Evolutionary conservation across 768 basidiomycete genomes (phyloP), one percentile per base, ranked within the genome.

Genomic region (Lentinus brumalis): DNA sequence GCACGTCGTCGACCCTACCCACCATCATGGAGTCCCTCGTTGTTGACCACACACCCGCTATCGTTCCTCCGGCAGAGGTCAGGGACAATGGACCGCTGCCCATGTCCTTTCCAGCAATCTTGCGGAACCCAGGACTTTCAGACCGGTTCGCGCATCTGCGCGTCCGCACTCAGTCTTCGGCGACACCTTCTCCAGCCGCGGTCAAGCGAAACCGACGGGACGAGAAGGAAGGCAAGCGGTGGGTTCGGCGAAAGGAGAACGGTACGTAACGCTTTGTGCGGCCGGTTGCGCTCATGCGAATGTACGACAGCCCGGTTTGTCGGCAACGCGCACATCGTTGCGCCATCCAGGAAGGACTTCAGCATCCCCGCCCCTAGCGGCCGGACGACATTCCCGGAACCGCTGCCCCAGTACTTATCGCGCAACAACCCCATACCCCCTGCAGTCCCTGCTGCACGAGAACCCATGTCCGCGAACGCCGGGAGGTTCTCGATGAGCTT

Each of bases 201-300:
- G 40, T 60, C 29, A 84, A 76, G 74, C 84, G 81, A 67, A 78
- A 75, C 41, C 70, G 65, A 58, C 76, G 86, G 54, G 81, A 82
- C 57, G 85, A 86, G 52, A 86, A 84, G 53, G 88, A 91, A 63
- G 92, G 92, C 39, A 92, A 89, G 72, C 86, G 89, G 38, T 91
- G 87, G 86, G 73, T 85, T 5, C 76, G 89, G 64, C 82, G 92
- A 18, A 89, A 85, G 67, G 90, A 92, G 66, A 93, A 93, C 56
- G 86, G 91, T 91, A 50, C 53, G 81, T 73, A 50, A 45, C 18
- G 47, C 38, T 26, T 10, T 40, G 30, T 7, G 12, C 32, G 14
- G 41, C 16, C 18, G 21, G 26, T 39, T 40, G 11, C 18, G 3
- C 15, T 26, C 31, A 44, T 26, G 2, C 42, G n/a, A 8, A 30